These are phyloP conservation scores for Candolleomyces eurysporus DNA, from an alignment of 768 basidiomycete species.

Conservation along the genomic window DNA sequence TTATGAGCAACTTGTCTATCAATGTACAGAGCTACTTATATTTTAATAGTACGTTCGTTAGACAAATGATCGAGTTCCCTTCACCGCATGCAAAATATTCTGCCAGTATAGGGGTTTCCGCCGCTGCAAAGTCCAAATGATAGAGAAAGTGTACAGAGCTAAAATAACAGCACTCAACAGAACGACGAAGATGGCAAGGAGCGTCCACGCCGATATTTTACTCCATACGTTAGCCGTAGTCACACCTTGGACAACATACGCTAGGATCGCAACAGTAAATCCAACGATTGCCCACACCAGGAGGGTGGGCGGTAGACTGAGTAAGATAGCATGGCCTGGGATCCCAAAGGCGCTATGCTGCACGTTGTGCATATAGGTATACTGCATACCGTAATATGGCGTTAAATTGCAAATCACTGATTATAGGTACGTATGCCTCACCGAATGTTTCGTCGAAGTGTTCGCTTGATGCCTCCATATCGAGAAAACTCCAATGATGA, in stretches of 20 bases:
- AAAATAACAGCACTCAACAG: conserved; percentile 34
- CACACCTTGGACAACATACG: conserved; percentile 40
- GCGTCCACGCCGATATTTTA: conserved; percentile 36
- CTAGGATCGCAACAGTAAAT: conserved; percentile 45
- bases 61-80: background rate
- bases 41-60: too few relatives aligned
- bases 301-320: conserved; percentile 52
- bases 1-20: too few relatives aligned
- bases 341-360: conserved; percentile 43
- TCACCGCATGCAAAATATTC: background rate
- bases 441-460: conserved; percentile 41
- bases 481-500: conserved; percentile 54
- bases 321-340: conserved; percentile 48
- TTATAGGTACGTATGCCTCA: conserved; percentile 18
- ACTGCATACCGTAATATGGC: conserved; percentile 25
- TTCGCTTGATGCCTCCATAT: conserved; percentile 56
- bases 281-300: conserved; percentile 53
- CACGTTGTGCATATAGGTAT: conserved; percentile 53
- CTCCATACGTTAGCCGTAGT: conserved; percentile 17
- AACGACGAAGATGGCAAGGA: conserved; percentile 39
- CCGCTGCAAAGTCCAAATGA: conserved; percentile 46
- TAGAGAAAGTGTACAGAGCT: conserved; percentile 47
- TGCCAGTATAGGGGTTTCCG: conserved; percentile 14
- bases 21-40: too few relatives aligned
- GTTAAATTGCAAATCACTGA: background rate